Percentiles rank a stretch among this genome's conserved stretches.
Evolutionary conservation across 345 rosid species (phyloP).

Genomic region (Bruguiera parviflora): DNA sequence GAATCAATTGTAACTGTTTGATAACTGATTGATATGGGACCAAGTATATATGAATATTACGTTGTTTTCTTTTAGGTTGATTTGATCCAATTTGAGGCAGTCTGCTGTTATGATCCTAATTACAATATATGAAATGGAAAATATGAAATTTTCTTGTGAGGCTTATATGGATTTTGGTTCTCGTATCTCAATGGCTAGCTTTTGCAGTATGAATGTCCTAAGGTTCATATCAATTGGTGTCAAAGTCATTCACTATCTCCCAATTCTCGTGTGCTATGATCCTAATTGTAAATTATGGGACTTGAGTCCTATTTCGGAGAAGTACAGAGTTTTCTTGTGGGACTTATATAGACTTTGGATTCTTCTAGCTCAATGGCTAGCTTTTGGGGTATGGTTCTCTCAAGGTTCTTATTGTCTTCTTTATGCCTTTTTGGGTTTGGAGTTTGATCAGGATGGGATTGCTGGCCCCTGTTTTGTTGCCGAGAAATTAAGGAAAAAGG

Average conservation of each 20-base stretch:
- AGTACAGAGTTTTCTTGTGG: no score
- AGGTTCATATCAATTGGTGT: background rate
- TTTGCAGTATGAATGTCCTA: background rate
- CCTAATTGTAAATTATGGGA: no score
- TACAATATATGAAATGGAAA: background rate
- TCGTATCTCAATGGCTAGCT: background rate
- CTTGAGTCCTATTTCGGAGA: no score
- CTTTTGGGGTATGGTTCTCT: no score
- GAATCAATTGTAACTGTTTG: background rate
- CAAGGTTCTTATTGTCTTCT: no score
- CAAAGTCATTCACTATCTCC: no score
- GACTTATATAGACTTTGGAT: no score
- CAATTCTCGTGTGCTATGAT: no score
- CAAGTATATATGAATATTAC: background rate
- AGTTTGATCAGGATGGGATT: conserved; percentile 9
- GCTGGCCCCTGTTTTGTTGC: conserved; percentile 22
- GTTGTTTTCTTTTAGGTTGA: background rate
- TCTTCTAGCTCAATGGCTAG: no score
- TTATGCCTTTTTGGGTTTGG: conserved; percentile 3
- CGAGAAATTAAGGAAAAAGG: conserved; percentile 15
- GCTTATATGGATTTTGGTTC: background rate
- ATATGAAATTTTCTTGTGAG: background rate
- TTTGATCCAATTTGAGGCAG: background rate
- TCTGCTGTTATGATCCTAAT: background rate
- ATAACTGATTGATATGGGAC: background rate